Conservation (phyloP, 495 filamentous ascomycete species). For the Ramalina peruviana region DNA sequence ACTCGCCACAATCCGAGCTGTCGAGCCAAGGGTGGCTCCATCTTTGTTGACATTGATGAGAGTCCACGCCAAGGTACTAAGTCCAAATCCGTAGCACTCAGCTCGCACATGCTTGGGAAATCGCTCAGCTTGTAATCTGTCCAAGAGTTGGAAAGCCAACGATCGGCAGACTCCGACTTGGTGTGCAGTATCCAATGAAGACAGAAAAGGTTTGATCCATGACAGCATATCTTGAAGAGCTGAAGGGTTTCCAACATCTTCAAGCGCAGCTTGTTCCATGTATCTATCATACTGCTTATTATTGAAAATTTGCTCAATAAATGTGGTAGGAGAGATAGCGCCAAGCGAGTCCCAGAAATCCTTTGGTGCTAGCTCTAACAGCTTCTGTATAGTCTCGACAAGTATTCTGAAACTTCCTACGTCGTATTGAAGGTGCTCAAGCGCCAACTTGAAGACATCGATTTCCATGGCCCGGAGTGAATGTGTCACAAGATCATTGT, state of each 20-base stretch:
- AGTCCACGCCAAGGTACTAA: conserved; percentile 35
- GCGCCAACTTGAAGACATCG: conserved; percentile 58
- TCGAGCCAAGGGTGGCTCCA: conserved; percentile 32
- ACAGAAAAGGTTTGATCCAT: conserved; percentile 64
- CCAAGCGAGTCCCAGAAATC: conserved; percentile 83
- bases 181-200: conserved; percentile 57
- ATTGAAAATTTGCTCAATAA: conserved; percentile 64
- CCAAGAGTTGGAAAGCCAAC: conserved; percentile 53
- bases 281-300: conserved; percentile 51
- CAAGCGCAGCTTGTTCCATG: conserved; percentile 40
- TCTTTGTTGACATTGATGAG: conserved; percentile 39
- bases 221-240: conserved; percentile 44
- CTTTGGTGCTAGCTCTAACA: conserved; percentile 57
- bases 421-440: conserved; percentile 57
- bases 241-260: conserved; percentile 40
- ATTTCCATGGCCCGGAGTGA: conserved; percentile 65
- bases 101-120: conserved; percentile 30
- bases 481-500: conserved; percentile 62
- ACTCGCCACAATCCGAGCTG: conserved; percentile 37
- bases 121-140: conserved; percentile 41
- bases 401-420: conserved; percentile 46
- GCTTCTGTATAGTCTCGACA: conserved; percentile 46
- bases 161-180: conserved; percentile 59
- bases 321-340: conserved; percentile 53
- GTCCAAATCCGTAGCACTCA: conserved; percentile 37